Percentiles rank a stretch among this genome's conserved stretches.
These are phyloP conservation scores for Syzygium grande DNA, from an alignment of 345 rosid genomes.

Conservation along the genomic window DNA sequence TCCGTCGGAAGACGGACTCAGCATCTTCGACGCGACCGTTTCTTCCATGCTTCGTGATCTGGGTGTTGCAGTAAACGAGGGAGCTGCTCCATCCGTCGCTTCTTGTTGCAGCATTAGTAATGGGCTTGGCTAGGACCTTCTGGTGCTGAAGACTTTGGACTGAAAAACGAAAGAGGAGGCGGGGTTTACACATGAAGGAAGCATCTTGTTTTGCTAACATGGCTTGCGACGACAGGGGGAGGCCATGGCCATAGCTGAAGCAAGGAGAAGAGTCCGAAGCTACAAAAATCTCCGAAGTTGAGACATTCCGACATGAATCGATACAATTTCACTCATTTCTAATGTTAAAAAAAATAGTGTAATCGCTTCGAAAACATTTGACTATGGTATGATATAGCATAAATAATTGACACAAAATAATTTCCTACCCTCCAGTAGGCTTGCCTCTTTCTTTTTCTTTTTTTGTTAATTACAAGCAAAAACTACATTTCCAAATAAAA, in stretches of 20 bases:
- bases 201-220: background rate
- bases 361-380: background rate
- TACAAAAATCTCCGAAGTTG: background rate
- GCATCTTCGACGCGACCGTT: conserved; percentile 44
- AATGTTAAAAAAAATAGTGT: no score
- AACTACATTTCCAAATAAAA: no score
- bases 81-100: conserved; percentile 4
- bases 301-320: background rate
- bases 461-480: background rate
- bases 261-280: background rate
- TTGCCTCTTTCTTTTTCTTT: background rate
- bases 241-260: background rate
- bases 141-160: background rate
- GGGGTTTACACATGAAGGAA: background rate
- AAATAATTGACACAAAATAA: background rate
- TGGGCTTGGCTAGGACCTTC: background rate
- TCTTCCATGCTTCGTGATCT: conserved; percentile 52
- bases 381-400: background rate
- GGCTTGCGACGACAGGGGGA: background rate
- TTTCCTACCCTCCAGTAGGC: background rate
- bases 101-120: background rate
- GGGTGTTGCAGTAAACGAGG: conserved; percentile 48
- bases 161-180: background rate
- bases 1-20: conserved; percentile 47
- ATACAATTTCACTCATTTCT: background rate